A percentile compares a stretch with the other conserved stretches of the same genome.
Conservation (phyloP, 305 asterid species). For the Salvia sclarea region DNA sequence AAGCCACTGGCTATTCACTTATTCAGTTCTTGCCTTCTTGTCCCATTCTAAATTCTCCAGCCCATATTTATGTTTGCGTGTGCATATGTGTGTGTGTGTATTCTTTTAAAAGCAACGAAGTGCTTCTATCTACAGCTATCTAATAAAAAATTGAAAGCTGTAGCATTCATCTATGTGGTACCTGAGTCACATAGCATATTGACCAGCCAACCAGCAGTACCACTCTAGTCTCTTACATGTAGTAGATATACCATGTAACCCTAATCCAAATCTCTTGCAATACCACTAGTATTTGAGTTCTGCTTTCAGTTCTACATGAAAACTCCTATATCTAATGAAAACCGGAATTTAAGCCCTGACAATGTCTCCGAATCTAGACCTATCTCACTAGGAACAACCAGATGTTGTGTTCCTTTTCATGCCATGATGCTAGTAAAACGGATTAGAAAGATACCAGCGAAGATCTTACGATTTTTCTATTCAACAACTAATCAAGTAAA, state of each 20-base stretch:
- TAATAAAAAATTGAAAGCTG: neutral
- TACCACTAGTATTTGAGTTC: neutral
- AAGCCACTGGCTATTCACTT: neutral
- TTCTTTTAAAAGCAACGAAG: too few species aligned
- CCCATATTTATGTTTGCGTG: too few species aligned
- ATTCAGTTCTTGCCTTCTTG: neutral
- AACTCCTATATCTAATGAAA: conserved; percentile 4
- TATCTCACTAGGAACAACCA: neutral
- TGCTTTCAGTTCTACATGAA: neutral
- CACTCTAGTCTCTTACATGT: conserved; percentile 17
- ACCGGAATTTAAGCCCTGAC: neutral
- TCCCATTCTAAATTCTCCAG: neutral
- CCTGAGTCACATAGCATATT: conserved; percentile 12
- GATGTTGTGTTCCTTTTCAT: neutral
- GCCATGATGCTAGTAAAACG: neutral
- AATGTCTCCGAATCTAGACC: neutral
- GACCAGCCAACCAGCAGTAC: neutral
- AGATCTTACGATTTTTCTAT: neutral
- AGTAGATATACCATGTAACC: neutral
- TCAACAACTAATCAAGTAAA: neutral
- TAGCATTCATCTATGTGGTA: neutral
- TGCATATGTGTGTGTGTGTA: neutral
- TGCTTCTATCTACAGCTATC: neutral
- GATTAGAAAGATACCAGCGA: neutral
- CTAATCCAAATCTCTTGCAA: neutral